These are phyloP conservation scores for Thamnidium elegans DNA, from an alignment of 192 early-diverging fungal species.

Conservation along the genomic window DNA sequence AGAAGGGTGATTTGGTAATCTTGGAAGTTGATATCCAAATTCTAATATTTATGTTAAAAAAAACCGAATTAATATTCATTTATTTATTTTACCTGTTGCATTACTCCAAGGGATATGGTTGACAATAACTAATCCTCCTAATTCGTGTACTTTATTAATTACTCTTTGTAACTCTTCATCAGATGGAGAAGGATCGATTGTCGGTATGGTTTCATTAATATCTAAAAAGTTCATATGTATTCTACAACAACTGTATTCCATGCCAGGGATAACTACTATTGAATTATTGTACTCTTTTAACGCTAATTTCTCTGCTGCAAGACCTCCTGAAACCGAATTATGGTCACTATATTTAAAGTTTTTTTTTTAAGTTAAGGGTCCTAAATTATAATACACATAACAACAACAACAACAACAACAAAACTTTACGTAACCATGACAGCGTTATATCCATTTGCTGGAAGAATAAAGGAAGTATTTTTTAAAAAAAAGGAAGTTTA, in stretches of 20 bases:
- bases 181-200: slow-evolving; percentile 50
- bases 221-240: slow-evolving; percentile 72
- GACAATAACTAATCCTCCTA: slow-evolving; percentile 70
- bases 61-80: no score
- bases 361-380: background rate
- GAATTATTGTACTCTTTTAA: slow-evolving; percentile 43
- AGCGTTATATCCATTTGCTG: slow-evolving; percentile 69
- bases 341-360: slow-evolving; percentile 53
- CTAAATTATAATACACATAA: background rate
- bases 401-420: background rate
- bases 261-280: slow-evolving; percentile 63
- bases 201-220: slow-evolving; percentile 53
- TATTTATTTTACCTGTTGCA: slow-evolving; percentile 38
- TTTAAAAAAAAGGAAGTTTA: background rate
- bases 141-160: slow-evolving; percentile 56
- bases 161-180: slow-evolving; percentile 57
- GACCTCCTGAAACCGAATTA: slow-evolving; percentile 60
- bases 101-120: slow-evolving; percentile 82
- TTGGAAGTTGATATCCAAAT: slow-evolving; percentile 49
- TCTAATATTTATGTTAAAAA: no score
- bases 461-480: slow-evolving; percentile 5
- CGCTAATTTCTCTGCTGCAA: slow-evolving; percentile 58
- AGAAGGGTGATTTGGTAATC: slow-evolving; percentile 62
- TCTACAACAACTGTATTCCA: slow-evolving; percentile 66
- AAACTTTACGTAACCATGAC: slow-evolving; percentile 48